phyloP scores from a whole-genome alignment of 805 yeast genomes.

The Metschnikowia proteae region DNA sequence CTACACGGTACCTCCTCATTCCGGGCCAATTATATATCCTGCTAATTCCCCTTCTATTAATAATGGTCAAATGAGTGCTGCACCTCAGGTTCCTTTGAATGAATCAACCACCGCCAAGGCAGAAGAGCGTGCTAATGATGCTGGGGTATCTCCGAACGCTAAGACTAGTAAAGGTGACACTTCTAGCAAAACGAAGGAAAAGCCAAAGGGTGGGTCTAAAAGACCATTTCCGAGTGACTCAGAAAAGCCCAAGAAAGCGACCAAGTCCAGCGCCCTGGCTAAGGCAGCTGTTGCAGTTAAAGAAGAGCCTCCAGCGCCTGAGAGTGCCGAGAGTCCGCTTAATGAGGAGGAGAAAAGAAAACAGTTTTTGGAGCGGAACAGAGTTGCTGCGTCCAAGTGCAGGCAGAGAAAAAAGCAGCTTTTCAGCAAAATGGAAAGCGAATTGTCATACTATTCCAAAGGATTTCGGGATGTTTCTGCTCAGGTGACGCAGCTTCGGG shows the following conservation, averaged over 20 bases:
- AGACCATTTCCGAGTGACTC: constrained; percentile 6
- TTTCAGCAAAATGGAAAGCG: constrained; percentile 77
- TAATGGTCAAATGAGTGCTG: background rate
- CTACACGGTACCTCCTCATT: background rate
- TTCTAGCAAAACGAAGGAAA: constrained; percentile 1
- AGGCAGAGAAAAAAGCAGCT: constrained; percentile 91
- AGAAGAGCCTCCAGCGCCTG: constrained; percentile 9
- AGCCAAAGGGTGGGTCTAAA: constrained; percentile 3
- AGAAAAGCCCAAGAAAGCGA: constrained; percentile 10
- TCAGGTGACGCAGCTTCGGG: constrained; percentile 56
- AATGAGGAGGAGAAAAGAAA: constrained; percentile 51
- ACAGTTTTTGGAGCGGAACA: constrained; percentile 79
- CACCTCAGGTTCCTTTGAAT: background rate
- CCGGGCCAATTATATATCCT: background rate
- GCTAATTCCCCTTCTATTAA: background rate
- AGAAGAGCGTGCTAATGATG: background rate
- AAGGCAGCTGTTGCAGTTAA: constrained; percentile 9
- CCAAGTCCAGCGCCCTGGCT: constrained; percentile 6
- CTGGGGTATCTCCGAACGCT: background rate
- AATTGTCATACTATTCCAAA: constrained; percentile 61
- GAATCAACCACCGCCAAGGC: background rate
- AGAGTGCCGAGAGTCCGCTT: constrained; percentile 5
- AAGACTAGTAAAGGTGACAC: background rate
- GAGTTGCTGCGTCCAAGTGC: constrained; percentile 94
- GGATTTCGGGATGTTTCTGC: constrained; percentile 65